A percentile compares a stretch with the other conserved stretches of the same genome.
These are phyloP conservation scores for Nitzschia sp. DNA, from an alignment of 108 stramenopile species.

Conservation along the genomic window DNA sequence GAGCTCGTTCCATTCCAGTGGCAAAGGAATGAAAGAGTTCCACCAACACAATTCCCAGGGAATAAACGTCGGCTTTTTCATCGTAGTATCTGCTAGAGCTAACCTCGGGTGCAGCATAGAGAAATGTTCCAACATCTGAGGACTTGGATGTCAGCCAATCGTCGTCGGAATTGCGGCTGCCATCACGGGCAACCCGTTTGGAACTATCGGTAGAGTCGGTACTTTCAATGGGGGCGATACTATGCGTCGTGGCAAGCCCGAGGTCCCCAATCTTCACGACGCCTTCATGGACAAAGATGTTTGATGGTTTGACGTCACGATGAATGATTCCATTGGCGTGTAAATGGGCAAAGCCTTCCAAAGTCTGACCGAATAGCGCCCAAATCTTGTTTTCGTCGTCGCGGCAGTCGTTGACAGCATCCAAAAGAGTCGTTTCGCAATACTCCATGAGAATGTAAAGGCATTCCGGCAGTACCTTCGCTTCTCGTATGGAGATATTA, in stretches of 20 bases:
- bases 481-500: slow-evolving; percentile 39
- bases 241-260: slow-evolving; percentile 32
- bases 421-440: slow-evolving; percentile 32
- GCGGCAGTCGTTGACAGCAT: neutral
- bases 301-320: slow-evolving; percentile 92
- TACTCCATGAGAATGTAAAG: slow-evolving; percentile 55
- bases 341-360: slow-evolving; percentile 78
- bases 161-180: neutral
- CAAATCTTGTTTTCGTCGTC: slow-evolving; percentile 31
- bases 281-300: slow-evolving; percentile 40
- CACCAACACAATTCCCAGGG: slow-evolving; percentile 45
- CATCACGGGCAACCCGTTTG: too few relatives aligned
- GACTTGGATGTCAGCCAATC: neutral
- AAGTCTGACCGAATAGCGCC: slow-evolving; percentile 51
- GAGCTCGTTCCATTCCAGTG: slow-evolving; percentile 52
- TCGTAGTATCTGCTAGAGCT: slow-evolving; percentile 29
- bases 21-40: slow-evolving; percentile 40
- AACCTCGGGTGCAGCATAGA: slow-evolving; percentile 61
- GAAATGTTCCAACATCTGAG: slow-evolving; percentile 47
- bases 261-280: slow-evolving; percentile 50
- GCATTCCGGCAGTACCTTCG: slow-evolving; percentile 18
- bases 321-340: slow-evolving; percentile 97
- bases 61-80: slow-evolving; percentile 53
- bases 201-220: neutral
- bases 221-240: neutral